Conservation (phyloP, 106 monocot genomes). For the Dioscorea alata region DNA sequence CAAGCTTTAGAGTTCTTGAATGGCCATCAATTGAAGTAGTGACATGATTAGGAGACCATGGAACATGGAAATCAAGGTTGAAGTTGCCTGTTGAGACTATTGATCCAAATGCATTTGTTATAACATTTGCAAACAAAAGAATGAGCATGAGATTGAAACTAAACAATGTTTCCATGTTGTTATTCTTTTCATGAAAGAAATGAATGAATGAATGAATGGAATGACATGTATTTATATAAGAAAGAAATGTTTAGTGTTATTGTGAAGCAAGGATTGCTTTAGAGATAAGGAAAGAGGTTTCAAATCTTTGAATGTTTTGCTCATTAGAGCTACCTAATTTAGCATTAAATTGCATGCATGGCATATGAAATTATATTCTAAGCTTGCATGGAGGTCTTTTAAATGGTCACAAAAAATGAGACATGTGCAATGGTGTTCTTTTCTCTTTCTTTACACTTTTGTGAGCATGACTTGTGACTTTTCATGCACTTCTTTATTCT, state of each 20-base stretch:
- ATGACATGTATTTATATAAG: background rate
- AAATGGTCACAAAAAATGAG: no score
- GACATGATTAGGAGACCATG: conserved; percentile 53
- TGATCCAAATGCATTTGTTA: conserved; percentile 16
- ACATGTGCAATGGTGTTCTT: no score
- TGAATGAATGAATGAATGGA: background rate
- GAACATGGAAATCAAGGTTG: conserved; percentile 44
- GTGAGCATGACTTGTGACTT: no score
- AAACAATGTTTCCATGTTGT: conserved; percentile 4
- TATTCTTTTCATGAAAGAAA: background rate
- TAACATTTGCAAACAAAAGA: conserved; percentile 3
- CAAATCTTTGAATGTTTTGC: no score
- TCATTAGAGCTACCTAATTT: no score
- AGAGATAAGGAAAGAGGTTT: conserved; percentile 5
- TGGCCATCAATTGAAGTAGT: conserved; percentile 46
- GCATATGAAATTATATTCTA: no score
- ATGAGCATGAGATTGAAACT: background rate
- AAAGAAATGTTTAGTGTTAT: background rate
- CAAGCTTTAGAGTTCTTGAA: conserved; percentile 41
- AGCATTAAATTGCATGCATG: no score
- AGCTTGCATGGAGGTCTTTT: no score
- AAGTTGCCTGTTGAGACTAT: conserved; percentile 42
- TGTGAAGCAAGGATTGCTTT: conserved; percentile 25
- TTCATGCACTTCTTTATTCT: no score
- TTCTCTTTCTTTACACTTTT: no score